Evolutionary conservation across 2,329 filamentous ascomycete genomes (phyloP).

Genomic region (Pseudogymnoascus sp.): DNA sequence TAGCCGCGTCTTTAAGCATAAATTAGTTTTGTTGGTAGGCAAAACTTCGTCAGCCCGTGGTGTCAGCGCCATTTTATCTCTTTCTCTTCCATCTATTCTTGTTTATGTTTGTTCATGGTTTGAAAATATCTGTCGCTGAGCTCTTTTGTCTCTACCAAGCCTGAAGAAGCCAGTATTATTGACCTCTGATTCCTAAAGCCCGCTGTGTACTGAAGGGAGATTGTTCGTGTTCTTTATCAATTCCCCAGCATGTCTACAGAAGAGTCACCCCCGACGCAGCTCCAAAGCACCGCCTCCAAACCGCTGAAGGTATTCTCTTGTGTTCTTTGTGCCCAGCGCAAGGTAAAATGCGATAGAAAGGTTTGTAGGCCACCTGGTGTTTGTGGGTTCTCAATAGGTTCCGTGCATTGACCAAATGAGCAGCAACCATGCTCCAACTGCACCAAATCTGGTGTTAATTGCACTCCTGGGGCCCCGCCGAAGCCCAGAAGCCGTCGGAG

Average conservation of each 20-base stretch:
- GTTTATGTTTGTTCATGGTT: background rate
- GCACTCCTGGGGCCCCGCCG: constrained; percentile 17
- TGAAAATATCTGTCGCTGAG: background rate
- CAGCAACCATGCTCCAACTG: constrained; percentile 23
- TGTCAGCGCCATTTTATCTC: background rate
- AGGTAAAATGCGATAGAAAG: constrained; percentile 22
- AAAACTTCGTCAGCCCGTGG: background rate
- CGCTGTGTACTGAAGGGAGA: background rate
- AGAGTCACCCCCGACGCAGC: background rate
- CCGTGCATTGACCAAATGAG: constrained; percentile 1
- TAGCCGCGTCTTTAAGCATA: background rate
- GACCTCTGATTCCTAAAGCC: background rate
- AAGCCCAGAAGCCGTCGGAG: constrained; percentile 20
- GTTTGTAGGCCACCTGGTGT: background rate
- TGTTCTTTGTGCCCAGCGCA: constrained; percentile 23
- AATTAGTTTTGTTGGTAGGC: background rate
- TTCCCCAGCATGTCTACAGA: background rate
- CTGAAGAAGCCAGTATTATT: background rate
- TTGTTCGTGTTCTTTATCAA: background rate
- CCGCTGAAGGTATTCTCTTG: constrained; percentile 13
- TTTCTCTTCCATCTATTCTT: background rate
- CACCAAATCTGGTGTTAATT: constrained; percentile 19
- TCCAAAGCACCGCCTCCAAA: background rate
- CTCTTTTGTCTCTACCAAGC: background rate
- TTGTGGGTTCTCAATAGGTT: background rate